phyloP scores from a whole-genome alignment of 345 rosid species.

The Acer saccharum region DNA sequence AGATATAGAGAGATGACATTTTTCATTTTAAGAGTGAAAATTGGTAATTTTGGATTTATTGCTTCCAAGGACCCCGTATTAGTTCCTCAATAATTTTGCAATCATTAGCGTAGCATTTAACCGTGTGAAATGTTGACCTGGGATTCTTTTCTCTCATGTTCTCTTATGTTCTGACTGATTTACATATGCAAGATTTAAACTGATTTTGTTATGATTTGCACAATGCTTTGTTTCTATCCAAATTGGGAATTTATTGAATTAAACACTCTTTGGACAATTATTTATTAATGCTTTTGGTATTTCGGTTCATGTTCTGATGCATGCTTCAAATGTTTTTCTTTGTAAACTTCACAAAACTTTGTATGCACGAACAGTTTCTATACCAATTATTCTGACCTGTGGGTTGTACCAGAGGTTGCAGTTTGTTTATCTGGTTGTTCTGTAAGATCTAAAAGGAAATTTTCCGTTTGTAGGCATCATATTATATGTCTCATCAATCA shows the following conservation, averaged over 20 bases:
- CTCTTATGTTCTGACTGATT: neutral
- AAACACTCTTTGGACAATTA: neutral
- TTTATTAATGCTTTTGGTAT: neutral
- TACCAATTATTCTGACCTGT: neutral
- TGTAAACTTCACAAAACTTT: neutral
- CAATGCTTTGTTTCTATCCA: neutral
- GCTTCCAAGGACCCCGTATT: neutral
- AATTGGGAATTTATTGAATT: neutral
- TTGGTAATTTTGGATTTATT: no score
- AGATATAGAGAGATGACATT: no score
- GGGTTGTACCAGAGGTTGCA: neutral
- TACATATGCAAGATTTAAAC: neutral
- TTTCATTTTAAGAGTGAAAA: neutral
- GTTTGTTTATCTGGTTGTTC: slow-evolving; percentile 6
- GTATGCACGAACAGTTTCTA: neutral
- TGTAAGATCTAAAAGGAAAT: slow-evolving; percentile 30
- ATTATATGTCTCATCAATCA: slow-evolving; percentile 85
- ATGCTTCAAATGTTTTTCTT: neutral
- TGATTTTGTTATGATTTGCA: neutral
- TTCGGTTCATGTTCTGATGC: neutral
- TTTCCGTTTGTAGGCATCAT: slow-evolving; percentile 67
- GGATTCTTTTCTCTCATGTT: neutral
- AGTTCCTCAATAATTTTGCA: neutral
- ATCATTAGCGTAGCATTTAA: neutral
- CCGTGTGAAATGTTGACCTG: neutral